Evolutionary conservation across 73 alveolate genomes (phyloP).

Genomic region (Paramecium primaurelia): DNA sequence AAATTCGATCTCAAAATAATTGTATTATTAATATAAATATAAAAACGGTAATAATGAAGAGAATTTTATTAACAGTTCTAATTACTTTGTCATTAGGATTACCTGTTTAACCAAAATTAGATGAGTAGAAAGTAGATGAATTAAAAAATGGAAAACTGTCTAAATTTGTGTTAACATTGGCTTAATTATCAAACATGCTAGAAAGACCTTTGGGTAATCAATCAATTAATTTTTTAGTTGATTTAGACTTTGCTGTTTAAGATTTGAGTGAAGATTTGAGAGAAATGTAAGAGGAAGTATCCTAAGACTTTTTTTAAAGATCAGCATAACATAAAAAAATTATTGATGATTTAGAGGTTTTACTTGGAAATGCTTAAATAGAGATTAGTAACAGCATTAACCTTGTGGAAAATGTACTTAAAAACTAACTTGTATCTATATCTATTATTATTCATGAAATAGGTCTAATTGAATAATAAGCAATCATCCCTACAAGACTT

Average conservation of each 20-base stretch:
- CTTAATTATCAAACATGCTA: neutral
- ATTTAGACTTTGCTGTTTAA: conserved; percentile 19
- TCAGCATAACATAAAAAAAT: conserved; percentile 8
- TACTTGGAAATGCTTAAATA: conserved; percentile 40
- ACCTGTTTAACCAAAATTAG: neutral
- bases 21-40: neutral
- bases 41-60: conserved; percentile 13
- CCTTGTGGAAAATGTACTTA: conserved; percentile 15
- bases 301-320: conserved; percentile 31
- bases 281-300: neutral
- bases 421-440: neutral
- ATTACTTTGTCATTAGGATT: neutral
- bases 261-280: conserved; percentile 27
- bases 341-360: neutral
- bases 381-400: neutral
- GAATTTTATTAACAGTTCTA: neutral
- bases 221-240: neutral
- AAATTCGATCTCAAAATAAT: too few species aligned
- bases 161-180: neutral
- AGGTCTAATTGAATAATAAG: conserved; percentile 18
- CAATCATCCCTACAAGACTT: neutral
- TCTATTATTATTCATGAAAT: too few species aligned
- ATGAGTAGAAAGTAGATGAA: neutral
- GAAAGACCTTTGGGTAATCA: conserved; percentile 10
- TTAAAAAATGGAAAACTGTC: neutral